Base-by-base conservation (phyloP, 257 asterid genomes). In the Solanum pimpinellifolium region DNA sequence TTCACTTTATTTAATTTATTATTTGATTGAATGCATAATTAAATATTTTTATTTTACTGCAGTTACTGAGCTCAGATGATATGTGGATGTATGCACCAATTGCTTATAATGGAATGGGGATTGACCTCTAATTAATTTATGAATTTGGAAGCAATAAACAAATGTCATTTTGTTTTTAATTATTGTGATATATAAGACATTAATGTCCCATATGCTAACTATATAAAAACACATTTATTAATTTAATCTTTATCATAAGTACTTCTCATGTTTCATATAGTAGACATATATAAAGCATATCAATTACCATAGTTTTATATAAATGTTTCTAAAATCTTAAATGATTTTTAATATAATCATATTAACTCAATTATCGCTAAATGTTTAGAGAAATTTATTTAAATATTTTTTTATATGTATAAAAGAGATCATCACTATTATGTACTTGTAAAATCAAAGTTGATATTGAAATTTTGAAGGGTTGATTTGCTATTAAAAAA, bases 1-100 rank as follows among this genome's bases (percentile, higher is more conserved):
- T 68, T 27, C 2, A 9, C 27, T 47, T 47, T 66, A 20, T n/a
- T 25, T 52, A 52, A 20, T 52, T 52, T 18, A 39, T 84, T 84
- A 60, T 31, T 66, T 78, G 25, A 37, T 37, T 77, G 10, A 47
- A 47, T 80, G 39, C 16, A 80, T 27, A 80, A 78, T 23, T 27
- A 80, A 80, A 47, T 80, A 49, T 2, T 27, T 80, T 13, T 29
- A 23, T 4, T 44, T 56, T 83, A 27, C 82, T 87, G 89, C 98
- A 96, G 99, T 90, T 96, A 86, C 91, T 96, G 87, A 94, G 99
- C 89, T 94, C 99, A 6, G 98, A 96, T 90, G 98, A 96, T 31
- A 59, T 66, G 91, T 96, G 99, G 99, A 96, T 96, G 99, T 96
- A 92, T 93, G 98, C 99, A 56, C 98, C 99, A 25, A 92, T 95